Evolutionary conservation across 2,329 filamentous ascomycete species (phyloP).

Genomic region (Leptographium procerum): DNA sequence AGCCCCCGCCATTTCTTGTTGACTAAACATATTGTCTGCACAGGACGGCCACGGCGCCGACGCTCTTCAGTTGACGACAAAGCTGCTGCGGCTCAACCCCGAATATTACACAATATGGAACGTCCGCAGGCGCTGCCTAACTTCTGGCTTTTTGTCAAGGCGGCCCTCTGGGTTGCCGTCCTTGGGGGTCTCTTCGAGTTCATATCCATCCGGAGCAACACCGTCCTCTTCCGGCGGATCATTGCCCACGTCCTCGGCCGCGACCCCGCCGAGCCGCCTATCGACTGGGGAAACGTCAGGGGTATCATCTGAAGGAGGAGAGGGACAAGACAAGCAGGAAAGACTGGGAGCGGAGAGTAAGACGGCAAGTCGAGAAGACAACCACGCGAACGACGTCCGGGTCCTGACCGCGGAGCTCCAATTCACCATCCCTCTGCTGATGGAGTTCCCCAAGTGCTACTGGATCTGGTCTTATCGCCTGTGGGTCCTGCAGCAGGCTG

Average conservation of each 20-base stretch:
- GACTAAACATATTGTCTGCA: conserved; percentile 14
- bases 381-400: conserved; percentile 23
- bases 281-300: conserved; percentile 26
- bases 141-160: conserved; percentile 45
- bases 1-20: not conserved
- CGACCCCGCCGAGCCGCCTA: conserved; percentile 35
- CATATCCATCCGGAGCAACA: conserved; percentile 43
- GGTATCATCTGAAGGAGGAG: conserved; percentile 34
- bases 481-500: conserved; percentile 70
- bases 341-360: conserved; percentile 10
- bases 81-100: conserved; percentile 64
- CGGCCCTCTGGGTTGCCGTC: conserved; percentile 36
- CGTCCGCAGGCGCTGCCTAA: conserved; percentile 63
- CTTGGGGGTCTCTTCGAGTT: conserved; percentile 44
- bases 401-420: conserved; percentile 61
- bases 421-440: conserved; percentile 75
- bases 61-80: conserved; percentile 58
- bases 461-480: conserved; percentile 97
- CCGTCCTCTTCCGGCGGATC: conserved; percentile 52
- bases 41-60: conserved; percentile 38
- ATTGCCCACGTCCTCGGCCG: conserved; percentile 32
- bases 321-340: conserved; percentile 9
- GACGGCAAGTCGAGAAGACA: not conserved
- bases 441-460: conserved; percentile 90
- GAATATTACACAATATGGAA: conserved; percentile 93